Conservation (phyloP, 257 asterid species). For the Solanum ahanhuiri region DNA sequence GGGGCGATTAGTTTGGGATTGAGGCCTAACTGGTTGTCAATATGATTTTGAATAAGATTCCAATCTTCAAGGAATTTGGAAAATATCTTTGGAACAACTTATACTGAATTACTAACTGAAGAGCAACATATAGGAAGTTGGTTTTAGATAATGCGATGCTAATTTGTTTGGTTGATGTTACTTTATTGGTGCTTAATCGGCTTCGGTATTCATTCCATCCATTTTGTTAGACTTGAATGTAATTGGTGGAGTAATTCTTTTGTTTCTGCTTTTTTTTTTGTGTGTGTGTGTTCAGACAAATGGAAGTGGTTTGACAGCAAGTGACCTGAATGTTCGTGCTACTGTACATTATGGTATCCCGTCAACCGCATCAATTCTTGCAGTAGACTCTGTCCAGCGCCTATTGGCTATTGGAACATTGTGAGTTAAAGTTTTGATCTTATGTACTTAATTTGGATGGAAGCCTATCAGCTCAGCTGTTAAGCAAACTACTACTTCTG, state of each 20-base stretch:
- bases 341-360: slow-evolving; percentile 81
- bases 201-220: neutral
- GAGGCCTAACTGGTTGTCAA: neutral
- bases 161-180: neutral
- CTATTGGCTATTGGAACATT: slow-evolving; percentile 74
- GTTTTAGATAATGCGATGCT: neutral
- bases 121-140: neutral
- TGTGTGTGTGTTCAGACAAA: slow-evolving; percentile 28
- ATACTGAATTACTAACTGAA: neutral
- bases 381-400: slow-evolving; percentile 81
- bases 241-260: neutral
- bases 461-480: neutral
- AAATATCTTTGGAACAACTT: neutral
- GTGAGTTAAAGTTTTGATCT: slow-evolving; percentile 25
- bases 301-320: slow-evolving; percentile 34
- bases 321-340: slow-evolving; percentile 50
- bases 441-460: neutral
- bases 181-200: neutral
- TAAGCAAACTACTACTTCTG: neutral
- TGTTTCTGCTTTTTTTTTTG: neutral
- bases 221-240: neutral
- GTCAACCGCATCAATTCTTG: slow-evolving; percentile 69
- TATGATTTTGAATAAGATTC: neutral
- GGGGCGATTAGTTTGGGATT: neutral
- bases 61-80: neutral